These are phyloP conservation scores for Viridothelium virens DNA, from an alignment of 495 filamentous ascomycete species.

Conservation along the genomic window DNA sequence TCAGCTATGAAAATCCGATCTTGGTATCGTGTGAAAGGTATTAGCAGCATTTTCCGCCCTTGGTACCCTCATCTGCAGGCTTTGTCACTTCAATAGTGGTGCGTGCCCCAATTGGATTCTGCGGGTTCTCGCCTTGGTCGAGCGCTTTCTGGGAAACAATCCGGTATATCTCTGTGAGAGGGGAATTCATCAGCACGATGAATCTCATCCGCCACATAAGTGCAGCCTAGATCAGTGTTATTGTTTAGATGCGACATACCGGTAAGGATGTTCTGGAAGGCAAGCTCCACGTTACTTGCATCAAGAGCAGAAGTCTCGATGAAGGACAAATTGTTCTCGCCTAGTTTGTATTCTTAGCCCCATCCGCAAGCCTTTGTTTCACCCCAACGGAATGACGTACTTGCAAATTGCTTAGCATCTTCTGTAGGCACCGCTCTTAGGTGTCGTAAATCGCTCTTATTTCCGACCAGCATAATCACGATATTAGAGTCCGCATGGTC, in stretches of 20 bases:
- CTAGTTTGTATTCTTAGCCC: slow-evolving; percentile 35
- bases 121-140: slow-evolving; percentile 69
- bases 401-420: slow-evolving; percentile 96
- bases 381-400: slow-evolving; percentile 44
- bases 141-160: slow-evolving; percentile 97
- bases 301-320: slow-evolving; percentile 99
- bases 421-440: slow-evolving; percentile 95
- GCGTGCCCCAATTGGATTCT: slow-evolving; percentile 63
- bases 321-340: slow-evolving; percentile 92
- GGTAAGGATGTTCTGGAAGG: slow-evolving; percentile 98
- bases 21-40: not conserved
- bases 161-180: slow-evolving; percentile 83
- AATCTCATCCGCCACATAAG: not conserved
- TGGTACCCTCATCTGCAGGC: slow-evolving; percentile 64
- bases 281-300: slow-evolving; percentile 98
- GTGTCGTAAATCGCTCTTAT: slow-evolving; percentile 99
- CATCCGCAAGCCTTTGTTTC: no score
- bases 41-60: slow-evolving; percentile 85
- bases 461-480: slow-evolving; percentile 99
- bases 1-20: not conserved
- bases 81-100: slow-evolving; percentile 73
- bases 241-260: slow-evolving; percentile 48
- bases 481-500: slow-evolving; percentile 99
- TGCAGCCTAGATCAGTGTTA: not conserved
- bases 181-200: not conserved